Evolutionary conservation across 2,329 filamentous ascomycete species (phyloP).

Genomic region (Alternaria tenuissima): DNA sequence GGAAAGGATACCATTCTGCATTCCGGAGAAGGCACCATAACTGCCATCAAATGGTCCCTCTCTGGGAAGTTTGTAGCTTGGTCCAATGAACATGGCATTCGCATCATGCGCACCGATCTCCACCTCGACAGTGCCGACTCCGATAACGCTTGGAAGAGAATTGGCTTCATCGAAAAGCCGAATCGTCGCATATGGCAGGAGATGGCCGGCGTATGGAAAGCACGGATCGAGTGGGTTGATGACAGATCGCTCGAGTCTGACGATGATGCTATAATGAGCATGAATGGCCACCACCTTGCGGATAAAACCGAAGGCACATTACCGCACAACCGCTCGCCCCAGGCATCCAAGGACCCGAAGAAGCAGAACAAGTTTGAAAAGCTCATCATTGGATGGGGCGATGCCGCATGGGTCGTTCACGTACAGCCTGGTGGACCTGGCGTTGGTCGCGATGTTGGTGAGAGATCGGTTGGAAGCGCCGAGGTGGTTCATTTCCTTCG

Average conservation of each 20-base stretch:
- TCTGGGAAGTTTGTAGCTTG: conserved; percentile 93
- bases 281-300: conserved; percentile 45
- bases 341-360: conserved; percentile 43
- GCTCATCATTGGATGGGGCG: conserved; percentile 92
- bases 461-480: conserved; percentile 78
- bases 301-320: conserved; percentile 45
- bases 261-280: conserved; percentile 60
- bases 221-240: conserved; percentile 91
- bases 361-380: conserved; percentile 67
- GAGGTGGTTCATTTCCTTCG: conserved; percentile 93
- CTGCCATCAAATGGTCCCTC: conserved; percentile 91
- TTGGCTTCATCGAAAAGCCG: conserved; percentile 90
- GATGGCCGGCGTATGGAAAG: conserved; percentile 96
- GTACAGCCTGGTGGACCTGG: conserved; percentile 79
- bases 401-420: conserved; percentile 94
- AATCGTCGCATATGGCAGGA: conserved; percentile 90
- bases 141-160: conserved; percentile 91
- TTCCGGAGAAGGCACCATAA: conserved; percentile 90
- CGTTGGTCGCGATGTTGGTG: conserved; percentile 71
- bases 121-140: conserved; percentile 77
- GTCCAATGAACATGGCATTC: conserved; percentile 97
- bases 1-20: conserved; percentile 89
- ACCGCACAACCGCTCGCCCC: conserved; percentile 57
- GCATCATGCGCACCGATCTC: conserved; percentile 92
- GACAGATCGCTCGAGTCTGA: conserved; percentile 79